Percentiles rank a stretch among this genome's conserved stretches.
These are phyloP conservation scores for Kwoniella bestiolae DNA, from an alignment of 768 basidiomycete genomes.

Conservation along the genomic window DNA sequence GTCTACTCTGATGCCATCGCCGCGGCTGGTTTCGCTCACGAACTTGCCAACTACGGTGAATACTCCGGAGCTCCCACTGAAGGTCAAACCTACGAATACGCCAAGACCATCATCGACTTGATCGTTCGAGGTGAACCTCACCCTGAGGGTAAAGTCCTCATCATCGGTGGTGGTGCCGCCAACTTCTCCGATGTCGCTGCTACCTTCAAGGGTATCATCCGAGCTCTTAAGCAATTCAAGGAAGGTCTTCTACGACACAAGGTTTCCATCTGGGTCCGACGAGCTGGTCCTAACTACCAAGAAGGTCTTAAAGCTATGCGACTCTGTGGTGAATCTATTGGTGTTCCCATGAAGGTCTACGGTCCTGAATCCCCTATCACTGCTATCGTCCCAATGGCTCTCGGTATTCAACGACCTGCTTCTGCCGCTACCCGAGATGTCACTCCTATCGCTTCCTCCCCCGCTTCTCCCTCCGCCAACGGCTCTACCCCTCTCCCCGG, in stretches of 20 bases:
- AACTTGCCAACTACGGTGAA: slow-evolving; percentile 99
- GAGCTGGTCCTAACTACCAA: slow-evolving; percentile 99
- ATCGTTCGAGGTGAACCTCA: slow-evolving; percentile 86
- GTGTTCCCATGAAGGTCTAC: slow-evolving; percentile 94
- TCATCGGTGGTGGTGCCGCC: slow-evolving; percentile 97
- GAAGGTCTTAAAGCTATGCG: slow-evolving; percentile 98
- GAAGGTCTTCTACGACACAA: slow-evolving; percentile 76
- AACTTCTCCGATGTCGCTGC: slow-evolving; percentile 99
- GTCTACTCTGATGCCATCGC: slow-evolving; percentile 70
- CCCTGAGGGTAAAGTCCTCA: slow-evolving; percentile 90
- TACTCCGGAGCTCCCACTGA: slow-evolving; percentile 98
- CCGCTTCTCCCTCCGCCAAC: slow-evolving; percentile 57
- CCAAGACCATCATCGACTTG: slow-evolving; percentile 97
- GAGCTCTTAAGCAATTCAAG: slow-evolving; percentile 92
- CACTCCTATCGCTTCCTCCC: slow-evolving; percentile 57
- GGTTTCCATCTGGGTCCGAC: slow-evolving; percentile 95
- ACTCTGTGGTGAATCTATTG: slow-evolving; percentile 90
- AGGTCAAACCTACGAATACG: slow-evolving; percentile 98
- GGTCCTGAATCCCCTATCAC: slow-evolving; percentile 99
- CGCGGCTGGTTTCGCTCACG: slow-evolving; percentile 92
- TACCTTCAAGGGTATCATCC: slow-evolving; percentile 99
- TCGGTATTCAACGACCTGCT: slow-evolving; percentile 69
- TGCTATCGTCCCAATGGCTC: slow-evolving; percentile 96
- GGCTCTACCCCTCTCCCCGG: slow-evolving; percentile 28
- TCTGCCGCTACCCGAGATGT: slow-evolving; percentile 62